Conservation (phyloP, 163 green algal species). For the Chlamydomonas reinhardtii region DNA sequence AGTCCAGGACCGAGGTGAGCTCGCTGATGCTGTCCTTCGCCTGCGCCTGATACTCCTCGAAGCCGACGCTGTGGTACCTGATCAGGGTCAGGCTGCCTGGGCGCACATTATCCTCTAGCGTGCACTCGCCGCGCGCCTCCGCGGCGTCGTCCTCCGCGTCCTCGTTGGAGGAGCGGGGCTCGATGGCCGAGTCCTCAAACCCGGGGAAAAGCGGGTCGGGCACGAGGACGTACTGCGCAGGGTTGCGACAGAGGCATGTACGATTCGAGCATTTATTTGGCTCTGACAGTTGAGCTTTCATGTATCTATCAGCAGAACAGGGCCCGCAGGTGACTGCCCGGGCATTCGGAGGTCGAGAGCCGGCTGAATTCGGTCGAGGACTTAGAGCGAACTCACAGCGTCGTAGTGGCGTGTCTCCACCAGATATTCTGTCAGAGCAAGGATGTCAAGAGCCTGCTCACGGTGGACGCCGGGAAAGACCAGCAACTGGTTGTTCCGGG, state of each 20-base stretch:
- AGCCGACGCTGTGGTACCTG: not conserved
- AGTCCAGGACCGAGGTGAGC: not conserved
- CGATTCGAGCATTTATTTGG: not conserved
- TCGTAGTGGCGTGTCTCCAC: not conserved
- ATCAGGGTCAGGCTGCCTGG: not conserved
- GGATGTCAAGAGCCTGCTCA: constrained; percentile 21
- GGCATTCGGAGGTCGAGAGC: too few relatives aligned
- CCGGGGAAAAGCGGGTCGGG: not conserved
- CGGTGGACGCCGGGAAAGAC: constrained; percentile 25
- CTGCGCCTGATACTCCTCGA: constrained; percentile 4
- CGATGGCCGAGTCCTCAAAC: not conserved
- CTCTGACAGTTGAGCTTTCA: too few relatives aligned
- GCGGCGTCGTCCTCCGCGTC: not conserved
- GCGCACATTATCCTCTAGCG: not conserved
- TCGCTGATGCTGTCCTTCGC: not conserved
- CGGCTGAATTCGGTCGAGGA: not conserved
- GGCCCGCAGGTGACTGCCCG: too few relatives aligned
- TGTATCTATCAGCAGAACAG: too few relatives aligned
- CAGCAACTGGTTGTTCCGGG: not conserved
- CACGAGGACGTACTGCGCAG: not conserved
- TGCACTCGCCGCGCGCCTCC: not conserved
- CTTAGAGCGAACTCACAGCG: not conserved
- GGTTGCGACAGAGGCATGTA: too few relatives aligned
- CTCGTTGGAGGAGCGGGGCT: too few relatives aligned
- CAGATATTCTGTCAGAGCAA: constrained; percentile 9